phyloP scores from a whole-genome alignment of 2,329 filamentous ascomycete genomes.

The Bipolaris victoriae region DNA sequence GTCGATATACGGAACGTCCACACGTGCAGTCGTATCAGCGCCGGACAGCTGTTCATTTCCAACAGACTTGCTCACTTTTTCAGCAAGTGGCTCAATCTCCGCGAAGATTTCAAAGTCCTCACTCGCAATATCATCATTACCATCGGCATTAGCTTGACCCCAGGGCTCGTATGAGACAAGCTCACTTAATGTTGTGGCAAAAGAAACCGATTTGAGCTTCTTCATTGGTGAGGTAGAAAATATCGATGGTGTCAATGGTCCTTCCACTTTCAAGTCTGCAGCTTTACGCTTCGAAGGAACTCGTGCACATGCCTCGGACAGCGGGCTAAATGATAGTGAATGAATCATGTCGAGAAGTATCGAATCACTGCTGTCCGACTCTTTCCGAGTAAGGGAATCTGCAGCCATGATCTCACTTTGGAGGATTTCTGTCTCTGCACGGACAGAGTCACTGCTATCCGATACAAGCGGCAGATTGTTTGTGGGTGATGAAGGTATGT shows the following conservation, averaged over 20 bases:
- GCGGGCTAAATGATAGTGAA: conserved; percentile 27
- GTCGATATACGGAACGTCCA: conserved; percentile 58
- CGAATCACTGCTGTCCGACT: conserved; percentile 40
- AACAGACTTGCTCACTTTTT: conserved; percentile 43
- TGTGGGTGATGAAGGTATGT: conserved; percentile 49
- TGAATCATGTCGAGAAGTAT: conserved; percentile 42
- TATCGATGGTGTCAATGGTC: conserved; percentile 53
- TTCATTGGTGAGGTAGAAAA: conserved; percentile 47
- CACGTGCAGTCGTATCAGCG: conserved; percentile 56
- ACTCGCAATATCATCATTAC: conserved; percentile 14
- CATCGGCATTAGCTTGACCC: conserved; percentile 11
- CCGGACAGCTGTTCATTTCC: conserved; percentile 56
- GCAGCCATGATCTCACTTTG: conserved; percentile 43
- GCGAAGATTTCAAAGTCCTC: conserved; percentile 43
- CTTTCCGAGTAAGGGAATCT: conserved; percentile 42
- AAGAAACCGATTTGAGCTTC: conserved; percentile 50
- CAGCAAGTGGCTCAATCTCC: conserved; percentile 45
- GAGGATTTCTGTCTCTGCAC: conserved; percentile 43
- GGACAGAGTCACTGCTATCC: conserved; percentile 43
- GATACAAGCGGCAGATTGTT: conserved; percentile 48
- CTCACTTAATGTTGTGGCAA: conserved; percentile 46
- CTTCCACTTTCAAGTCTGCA: conserved; percentile 54
- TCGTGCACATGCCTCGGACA: conserved; percentile 22
- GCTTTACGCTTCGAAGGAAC: conserved; percentile 40
- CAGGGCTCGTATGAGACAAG: conserved; percentile 43